Base-by-base conservation (phyloP, 768 basidiomycete genomes). In the Lactarius tabidus region DNA sequence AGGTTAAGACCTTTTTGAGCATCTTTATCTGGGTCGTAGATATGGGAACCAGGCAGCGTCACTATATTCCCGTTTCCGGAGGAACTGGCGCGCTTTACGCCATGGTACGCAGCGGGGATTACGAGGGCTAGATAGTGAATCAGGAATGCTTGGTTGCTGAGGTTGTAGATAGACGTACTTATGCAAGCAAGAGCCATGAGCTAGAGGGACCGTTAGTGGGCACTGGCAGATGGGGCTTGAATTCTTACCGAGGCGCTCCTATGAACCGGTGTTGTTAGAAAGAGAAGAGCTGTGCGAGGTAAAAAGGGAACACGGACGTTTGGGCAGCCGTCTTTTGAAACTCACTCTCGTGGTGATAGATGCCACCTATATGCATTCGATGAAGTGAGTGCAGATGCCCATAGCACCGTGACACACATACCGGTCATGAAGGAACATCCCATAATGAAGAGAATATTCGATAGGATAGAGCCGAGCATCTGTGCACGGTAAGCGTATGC, bases 391-490 rank as follows among this genome's bases (percentile, higher is more conserved):
- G 45, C 17, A 41, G 31, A 18, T 6, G 60, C 43, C 43, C 23
- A 15, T 29, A 18, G n/a, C 31, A 41, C 38, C 29, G 20, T 38
- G 15, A 31, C 28, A 15, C 12, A 75, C 79, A 65, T 66, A 85
- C 88, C 89, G 56, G 91, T 92, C 60, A 95, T 78, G 80, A 95
- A 95, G 17, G 91, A 93, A 75, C 90, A 93, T 8, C 95, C 95
- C 17, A 98, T 80, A 20, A 98, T 94, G 39, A 97, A 81, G 10
- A 97, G 82, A 43, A 95, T 79, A 75, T 97, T 97, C 15, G 93
- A 95, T 43, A 97, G 77, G 65, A 97, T 91, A 33, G 92, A 94
- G 23, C 94, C 95, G 52, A 97, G 83, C 83, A 96, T 87, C 90
- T 91, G 68, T 3, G 60, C 20, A 39, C 26, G 35, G 57, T 61